phyloP scores from a whole-genome alignment of 2,329 filamentous ascomycete species.

The Penicillium hesseltinei region DNA sequence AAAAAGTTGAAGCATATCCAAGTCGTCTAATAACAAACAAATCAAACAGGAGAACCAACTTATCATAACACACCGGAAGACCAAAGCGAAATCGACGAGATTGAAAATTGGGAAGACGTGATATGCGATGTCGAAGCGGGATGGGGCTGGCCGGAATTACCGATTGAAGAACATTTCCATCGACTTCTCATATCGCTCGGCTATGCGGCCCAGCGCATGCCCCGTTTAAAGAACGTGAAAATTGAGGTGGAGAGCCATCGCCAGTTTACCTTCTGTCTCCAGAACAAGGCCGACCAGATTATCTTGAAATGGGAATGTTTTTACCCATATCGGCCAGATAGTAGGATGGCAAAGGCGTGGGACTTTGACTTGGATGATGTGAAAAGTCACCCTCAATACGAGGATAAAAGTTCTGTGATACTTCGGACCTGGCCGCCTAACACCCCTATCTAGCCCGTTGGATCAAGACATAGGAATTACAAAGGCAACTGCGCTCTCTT shows the following conservation, averaged over 20 bases:
- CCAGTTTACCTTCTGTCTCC: not conserved
- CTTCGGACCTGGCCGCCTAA: not conserved
- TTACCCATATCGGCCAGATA: not conserved
- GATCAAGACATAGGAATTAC: too few species aligned
- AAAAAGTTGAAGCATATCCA: not conserved
- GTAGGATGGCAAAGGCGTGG: not conserved
- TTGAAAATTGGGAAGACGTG: slow-evolving; percentile 1
- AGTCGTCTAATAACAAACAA: not conserved
- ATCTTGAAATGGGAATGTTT: not conserved
- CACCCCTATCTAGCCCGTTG: not conserved
- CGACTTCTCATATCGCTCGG: slow-evolving; percentile 1
- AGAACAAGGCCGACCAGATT: not conserved
- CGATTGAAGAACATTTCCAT: slow-evolving; percentile 3
- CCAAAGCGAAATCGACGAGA: slow-evolving; percentile 4
- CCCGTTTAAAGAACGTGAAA: slow-evolving; percentile 1
- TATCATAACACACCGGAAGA: slow-evolving; percentile 4
- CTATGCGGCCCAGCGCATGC: slow-evolving; percentile 1
- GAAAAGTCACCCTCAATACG: not conserved
- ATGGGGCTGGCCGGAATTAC: not conserved
- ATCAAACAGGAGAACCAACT: slow-evolving; percentile 2
- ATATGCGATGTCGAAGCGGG: slow-evolving; percentile 7
- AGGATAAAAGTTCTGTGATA: not conserved
- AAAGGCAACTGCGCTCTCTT: too few species aligned
- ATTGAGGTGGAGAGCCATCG: not conserved
- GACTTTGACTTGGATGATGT: not conserved